A percentile compares a stretch with the other conserved stretches of the same genome.
Evolutionary conservation across 495 filamentous ascomycete genomes (phyloP).

Genomic region (Neurospora pannonica): DNA sequence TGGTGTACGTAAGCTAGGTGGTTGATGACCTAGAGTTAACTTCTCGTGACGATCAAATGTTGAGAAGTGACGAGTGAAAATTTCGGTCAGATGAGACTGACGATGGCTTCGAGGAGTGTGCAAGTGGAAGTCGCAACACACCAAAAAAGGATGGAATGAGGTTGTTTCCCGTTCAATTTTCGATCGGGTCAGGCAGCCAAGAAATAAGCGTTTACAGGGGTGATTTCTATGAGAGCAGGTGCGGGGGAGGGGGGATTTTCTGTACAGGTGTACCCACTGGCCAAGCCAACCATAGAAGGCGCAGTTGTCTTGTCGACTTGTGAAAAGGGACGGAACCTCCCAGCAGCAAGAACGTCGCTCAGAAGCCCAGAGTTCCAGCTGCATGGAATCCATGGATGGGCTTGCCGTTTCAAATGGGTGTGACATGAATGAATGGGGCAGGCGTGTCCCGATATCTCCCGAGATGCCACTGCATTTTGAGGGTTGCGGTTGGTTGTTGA

Average conservation of each 20-base stretch:
- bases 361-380: not conserved
- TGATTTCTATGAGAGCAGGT: not conserved
- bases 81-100: not conserved
- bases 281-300: not conserved
- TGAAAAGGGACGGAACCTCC: not conserved
- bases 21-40: not conserved
- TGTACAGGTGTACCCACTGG: too few relatives aligned
- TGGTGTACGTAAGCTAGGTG: not conserved
- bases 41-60: not conserved
- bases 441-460: constrained; percentile 10
- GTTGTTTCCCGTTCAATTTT: not conserved
- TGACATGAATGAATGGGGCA: constrained; percentile 6
- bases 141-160: not conserved
- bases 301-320: too few relatives aligned
- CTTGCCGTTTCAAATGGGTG: not conserved
- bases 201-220: not conserved
- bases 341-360: too few relatives aligned
- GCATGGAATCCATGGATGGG: not conserved
- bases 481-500: not conserved
- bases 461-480: not conserved
- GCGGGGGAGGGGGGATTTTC: not conserved
- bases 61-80: not conserved
- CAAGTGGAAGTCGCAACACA: not conserved
- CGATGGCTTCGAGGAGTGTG: not conserved
- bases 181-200: not conserved